phyloP scores from a whole-genome alignment of 2,329 filamentous ascomycete species.

The Alternaria sp. region DNA sequence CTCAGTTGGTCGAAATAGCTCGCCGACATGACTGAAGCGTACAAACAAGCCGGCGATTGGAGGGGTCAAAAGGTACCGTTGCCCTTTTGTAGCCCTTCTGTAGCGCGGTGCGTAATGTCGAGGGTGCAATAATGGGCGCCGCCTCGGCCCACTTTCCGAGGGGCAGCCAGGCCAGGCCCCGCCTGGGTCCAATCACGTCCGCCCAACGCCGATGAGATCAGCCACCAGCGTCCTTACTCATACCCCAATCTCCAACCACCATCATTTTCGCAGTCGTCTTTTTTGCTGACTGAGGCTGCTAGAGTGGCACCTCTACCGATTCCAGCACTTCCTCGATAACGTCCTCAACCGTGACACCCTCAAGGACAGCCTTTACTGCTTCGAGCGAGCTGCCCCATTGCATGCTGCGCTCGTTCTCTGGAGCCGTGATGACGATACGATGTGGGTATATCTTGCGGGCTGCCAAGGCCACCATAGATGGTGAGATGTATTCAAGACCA shows the following conservation, averaged over 20 bases:
- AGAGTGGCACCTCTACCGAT: slow-evolving; percentile 65
- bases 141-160: slow-evolving; percentile 20
- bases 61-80: neutral
- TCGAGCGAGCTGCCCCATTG: slow-evolving; percentile 87
- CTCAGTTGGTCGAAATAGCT: slow-evolving; percentile 31
- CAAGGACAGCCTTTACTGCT: slow-evolving; percentile 72
- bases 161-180: slow-evolving; percentile 30
- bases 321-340: slow-evolving; percentile 67
- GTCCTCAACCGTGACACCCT: slow-evolving; percentile 63
- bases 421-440: slow-evolving; percentile 73
- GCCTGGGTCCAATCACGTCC: slow-evolving; percentile 30
- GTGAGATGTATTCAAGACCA: slow-evolving; percentile 79
- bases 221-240: slow-evolving; percentile 39
- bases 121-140: slow-evolving; percentile 18
- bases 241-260: slow-evolving; percentile 14
- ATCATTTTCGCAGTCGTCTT: neutral
- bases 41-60: slow-evolving; percentile 8
- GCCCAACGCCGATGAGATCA: slow-evolving; percentile 31
- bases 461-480: slow-evolving; percentile 82
- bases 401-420: slow-evolving; percentile 82
- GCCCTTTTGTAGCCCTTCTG: slow-evolving; percentile 15
- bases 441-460: slow-evolving; percentile 88
- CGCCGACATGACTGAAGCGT: slow-evolving; percentile 25
- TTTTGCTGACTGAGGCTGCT: slow-evolving; percentile 8
- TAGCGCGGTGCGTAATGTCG: slow-evolving; percentile 7